Conservation (phyloP, 805 yeast species). For the Candida nemodendra region DNA sequence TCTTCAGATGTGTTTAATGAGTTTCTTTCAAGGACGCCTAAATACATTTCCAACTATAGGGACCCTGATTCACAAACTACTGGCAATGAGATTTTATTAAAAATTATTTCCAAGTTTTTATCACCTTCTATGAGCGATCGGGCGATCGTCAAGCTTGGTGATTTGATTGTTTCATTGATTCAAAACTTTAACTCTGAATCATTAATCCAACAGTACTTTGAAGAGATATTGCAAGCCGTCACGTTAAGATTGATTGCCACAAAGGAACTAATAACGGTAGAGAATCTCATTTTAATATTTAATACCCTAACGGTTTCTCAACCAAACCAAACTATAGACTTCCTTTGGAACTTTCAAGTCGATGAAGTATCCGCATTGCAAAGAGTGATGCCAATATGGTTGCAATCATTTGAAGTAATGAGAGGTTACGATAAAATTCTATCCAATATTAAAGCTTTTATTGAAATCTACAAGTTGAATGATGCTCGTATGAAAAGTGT, state of each 20-base stretch:
- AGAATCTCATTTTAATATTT: slow-evolving; percentile 72
- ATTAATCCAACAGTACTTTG: slow-evolving; percentile 41
- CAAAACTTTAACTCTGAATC: slow-evolving; percentile 34
- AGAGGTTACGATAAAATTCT: slow-evolving; percentile 75
- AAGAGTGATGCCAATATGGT: slow-evolving; percentile 74
- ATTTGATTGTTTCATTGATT: slow-evolving; percentile 31
- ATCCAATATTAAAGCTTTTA: slow-evolving; percentile 67
- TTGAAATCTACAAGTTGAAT: slow-evolving; percentile 57
- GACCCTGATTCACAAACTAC: slow-evolving; percentile 36
- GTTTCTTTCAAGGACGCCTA: slow-evolving; percentile 45
- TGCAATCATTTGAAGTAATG: slow-evolving; percentile 74
- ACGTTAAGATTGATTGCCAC: slow-evolving; percentile 65
- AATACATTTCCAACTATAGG: slow-evolving; percentile 32
- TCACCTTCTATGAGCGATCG: slow-evolving; percentile 72
- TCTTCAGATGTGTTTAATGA: slow-evolving; percentile 73
- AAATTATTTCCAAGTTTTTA: slow-evolving; percentile 65
- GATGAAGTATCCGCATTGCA: slow-evolving; percentile 44
- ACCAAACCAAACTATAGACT: slow-evolving; percentile 60
- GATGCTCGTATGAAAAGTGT: slow-evolving; percentile 52
- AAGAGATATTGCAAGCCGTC: slow-evolving; percentile 70
- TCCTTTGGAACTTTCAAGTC: slow-evolving; percentile 44
- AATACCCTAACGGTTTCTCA: slow-evolving; percentile 66
- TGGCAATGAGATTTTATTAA: slow-evolving; percentile 58
- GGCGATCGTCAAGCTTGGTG: slow-evolving; percentile 80
- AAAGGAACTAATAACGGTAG: slow-evolving; percentile 68